These are phyloP conservation scores for Abrus pulchellus DNA, from an alignment of 306 rosid species.

Conservation along the genomic window DNA sequence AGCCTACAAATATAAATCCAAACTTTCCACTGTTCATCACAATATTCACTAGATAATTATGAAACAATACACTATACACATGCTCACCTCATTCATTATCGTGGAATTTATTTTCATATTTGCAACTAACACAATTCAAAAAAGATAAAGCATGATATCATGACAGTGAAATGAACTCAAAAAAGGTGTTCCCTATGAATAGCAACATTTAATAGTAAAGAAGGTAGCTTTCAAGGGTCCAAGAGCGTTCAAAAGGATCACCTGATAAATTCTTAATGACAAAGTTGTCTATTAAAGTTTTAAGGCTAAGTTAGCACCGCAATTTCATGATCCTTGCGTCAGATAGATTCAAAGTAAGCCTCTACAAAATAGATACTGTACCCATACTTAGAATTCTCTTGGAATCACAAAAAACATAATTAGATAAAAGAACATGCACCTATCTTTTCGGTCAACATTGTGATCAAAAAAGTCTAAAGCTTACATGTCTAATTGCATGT, in stretches of 20 bases:
- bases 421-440: not conserved
- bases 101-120: slow-evolving; percentile 23
- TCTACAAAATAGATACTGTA: not conserved
- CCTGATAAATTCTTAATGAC: slow-evolving; percentile 2
- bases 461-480: too few relatives aligned
- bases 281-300: slow-evolving; percentile 4
- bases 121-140: slow-evolving; percentile 19
- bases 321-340: not conserved
- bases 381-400: not conserved
- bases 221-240: slow-evolving; percentile 24
- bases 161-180: slow-evolving; percentile 2
- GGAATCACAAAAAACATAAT: not conserved
- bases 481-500: too few relatives aligned
- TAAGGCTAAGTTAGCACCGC: not conserved
- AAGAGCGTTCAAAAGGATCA: not conserved
- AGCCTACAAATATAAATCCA: slow-evolving; percentile 15
- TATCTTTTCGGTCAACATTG: not conserved
- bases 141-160: slow-evolving; percentile 40
- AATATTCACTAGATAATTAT: slow-evolving; percentile 17
- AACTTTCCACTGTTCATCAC: slow-evolving; percentile 14
- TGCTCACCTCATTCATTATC: slow-evolving; percentile 25
- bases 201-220: not conserved
- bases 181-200: slow-evolving; percentile 1
- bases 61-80: slow-evolving; percentile 18
- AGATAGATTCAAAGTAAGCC: not conserved